phyloP scores from a whole-genome alignment of 2,329 filamentous ascomycete genomes.

The Arthrobotrys entomopaga region DNA sequence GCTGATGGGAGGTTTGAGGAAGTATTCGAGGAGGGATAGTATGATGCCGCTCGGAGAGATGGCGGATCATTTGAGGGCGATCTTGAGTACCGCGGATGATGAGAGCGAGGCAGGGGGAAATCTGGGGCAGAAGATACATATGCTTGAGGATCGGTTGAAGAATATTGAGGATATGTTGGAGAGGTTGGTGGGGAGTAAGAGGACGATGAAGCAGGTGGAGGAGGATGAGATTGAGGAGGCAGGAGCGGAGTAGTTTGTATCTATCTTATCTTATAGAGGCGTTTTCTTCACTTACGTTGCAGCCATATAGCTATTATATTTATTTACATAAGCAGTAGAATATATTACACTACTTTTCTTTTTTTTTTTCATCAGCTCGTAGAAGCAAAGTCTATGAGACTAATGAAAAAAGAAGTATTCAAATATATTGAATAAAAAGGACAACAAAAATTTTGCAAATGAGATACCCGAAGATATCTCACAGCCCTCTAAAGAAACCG shows the following conservation, averaged over 20 bases:
- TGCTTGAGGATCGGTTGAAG: constrained; percentile 44
- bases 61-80: constrained; percentile 40
- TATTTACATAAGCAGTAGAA: neutral
- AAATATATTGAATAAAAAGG: neutral
- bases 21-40: constrained; percentile 41
- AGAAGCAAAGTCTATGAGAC: constrained; percentile 4
- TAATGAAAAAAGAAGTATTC: constrained; percentile 16
- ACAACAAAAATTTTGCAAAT: constrained; percentile 28
- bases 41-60: constrained; percentile 49
- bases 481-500: constrained; percentile 8
- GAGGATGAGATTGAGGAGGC: constrained; percentile 23
- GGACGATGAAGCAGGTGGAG: constrained; percentile 20
- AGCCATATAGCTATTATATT: neutral
- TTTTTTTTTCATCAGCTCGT: constrained; percentile 22
- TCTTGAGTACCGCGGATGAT: constrained; percentile 46
- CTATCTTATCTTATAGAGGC: neutral
- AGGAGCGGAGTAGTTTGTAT: constrained; percentile 29
- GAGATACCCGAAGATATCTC: constrained; percentile 30
- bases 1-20: constrained; percentile 7
- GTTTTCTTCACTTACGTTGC: neutral
- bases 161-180: constrained; percentile 54
- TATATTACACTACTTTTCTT: neutral
- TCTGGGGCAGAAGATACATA: constrained; percentile 31
- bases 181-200: constrained; percentile 34
- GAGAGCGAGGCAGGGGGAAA: constrained; percentile 34